Percentiles rank a stretch among this genome's conserved stretches.
phyloP scores from a whole-genome alignment of 345 rosid species.

The Hevea brasiliensis region DNA sequence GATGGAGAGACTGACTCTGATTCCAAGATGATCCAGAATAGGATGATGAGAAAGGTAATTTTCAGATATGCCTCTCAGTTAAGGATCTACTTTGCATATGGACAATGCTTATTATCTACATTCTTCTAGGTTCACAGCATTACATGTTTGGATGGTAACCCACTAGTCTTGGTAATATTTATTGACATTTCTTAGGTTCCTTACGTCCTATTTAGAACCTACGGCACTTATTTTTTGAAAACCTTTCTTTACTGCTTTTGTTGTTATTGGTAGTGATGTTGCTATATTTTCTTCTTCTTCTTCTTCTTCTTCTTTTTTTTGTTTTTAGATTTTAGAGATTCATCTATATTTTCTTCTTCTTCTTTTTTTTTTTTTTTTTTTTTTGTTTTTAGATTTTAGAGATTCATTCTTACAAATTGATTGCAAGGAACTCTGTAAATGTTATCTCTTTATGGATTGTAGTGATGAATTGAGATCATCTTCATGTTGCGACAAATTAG shows the following conservation, averaged over 20 bases:
- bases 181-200: conserved; percentile 2
- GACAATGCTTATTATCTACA: background rate
- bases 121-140: conserved; percentile 10
- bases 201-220: conserved; percentile 1
- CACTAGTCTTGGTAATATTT: conserved; percentile 15
- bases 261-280: background rate
- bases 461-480: conserved; percentile 1
- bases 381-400: no score
- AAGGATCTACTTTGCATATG: background rate
- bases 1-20: conserved; percentile 46
- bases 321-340: no score
- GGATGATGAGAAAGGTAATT: conserved; percentile 76
- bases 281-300: no score
- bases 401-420: background rate
- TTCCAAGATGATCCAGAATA: conserved; percentile 36
- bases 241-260: background rate
- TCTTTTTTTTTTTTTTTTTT: no score
- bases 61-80: background rate
- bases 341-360: no score
- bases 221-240: background rate
- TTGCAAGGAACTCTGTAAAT: background rate
- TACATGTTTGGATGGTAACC: conserved; percentile 11
- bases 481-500: conserved; percentile 10
- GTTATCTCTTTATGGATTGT: background rate
- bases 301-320: no score